Evolutionary conservation across 2,329 filamentous ascomycete species (phyloP).

Genomic region (Plenodomus lindquistii): DNA sequence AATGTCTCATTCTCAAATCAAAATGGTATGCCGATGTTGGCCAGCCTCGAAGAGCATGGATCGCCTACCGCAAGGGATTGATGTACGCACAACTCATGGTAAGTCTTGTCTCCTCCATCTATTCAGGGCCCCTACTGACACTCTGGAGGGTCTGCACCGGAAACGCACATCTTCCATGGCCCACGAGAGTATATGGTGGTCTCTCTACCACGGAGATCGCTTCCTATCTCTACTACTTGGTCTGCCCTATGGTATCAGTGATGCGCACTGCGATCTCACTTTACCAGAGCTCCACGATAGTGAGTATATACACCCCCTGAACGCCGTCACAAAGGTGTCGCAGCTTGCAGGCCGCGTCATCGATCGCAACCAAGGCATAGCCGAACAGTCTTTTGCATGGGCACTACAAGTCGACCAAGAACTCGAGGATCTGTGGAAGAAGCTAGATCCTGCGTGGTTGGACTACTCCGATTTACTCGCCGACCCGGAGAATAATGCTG

Average conservation of each 20-base stretch:
- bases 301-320: conserved; percentile 34
- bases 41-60: conserved; percentile 59
- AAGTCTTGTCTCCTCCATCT: conserved; percentile 22
- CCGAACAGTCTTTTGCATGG: conserved; percentile 43
- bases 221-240: conserved; percentile 59
- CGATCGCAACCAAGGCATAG: conserved; percentile 47
- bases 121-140: conserved; percentile 13
- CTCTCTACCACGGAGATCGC: conserved; percentile 51
- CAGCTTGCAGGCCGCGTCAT: conserved; percentile 50
- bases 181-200: conserved; percentile 48
- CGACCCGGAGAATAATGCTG: conserved; percentile 37
- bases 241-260: conserved; percentile 52
- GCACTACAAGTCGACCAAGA: conserved; percentile 50
- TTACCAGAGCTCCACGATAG: conserved; percentile 30
- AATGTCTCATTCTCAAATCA: conserved; percentile 55
- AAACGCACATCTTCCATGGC: conserved; percentile 38
- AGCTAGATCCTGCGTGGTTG: conserved; percentile 46
- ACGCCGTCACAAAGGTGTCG: conserved; percentile 42
- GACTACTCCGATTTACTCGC: conserved; percentile 35
- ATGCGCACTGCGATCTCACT: conserved; percentile 44
- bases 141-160: conserved; percentile 42
- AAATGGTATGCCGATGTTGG: conserved; percentile 61
- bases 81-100: conserved; percentile 58
- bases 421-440: conserved; percentile 45
- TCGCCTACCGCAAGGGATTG: conserved; percentile 55